phyloP scores from a whole-genome alignment of 202 grass and related monocot genomes.

The Setaria italica region DNA sequence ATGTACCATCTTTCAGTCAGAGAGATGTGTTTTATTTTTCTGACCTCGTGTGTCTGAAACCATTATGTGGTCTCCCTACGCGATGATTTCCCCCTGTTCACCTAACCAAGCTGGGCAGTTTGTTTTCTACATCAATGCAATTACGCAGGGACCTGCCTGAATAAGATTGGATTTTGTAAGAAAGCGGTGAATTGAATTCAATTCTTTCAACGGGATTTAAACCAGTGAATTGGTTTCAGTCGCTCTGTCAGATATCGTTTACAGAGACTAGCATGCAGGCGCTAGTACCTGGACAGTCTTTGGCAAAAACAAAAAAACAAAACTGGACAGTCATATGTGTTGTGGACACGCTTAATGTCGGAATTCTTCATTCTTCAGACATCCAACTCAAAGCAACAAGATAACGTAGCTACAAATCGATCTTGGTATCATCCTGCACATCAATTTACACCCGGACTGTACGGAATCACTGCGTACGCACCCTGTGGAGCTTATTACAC shows the following conservation, averaged over 20 bases:
- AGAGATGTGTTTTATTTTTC: not conserved
- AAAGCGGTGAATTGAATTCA: conserved; percentile 16
- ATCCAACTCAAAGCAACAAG: conserved; percentile 11
- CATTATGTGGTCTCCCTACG: not conserved
- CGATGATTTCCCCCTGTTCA: not conserved
- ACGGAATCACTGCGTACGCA: not conserved
- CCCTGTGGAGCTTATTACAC: not conserved
- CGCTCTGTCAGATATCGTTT: conserved; percentile 11
- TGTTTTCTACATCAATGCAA: conserved; percentile 10
- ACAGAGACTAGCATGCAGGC: not conserved
- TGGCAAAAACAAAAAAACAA: too few relatives aligned
- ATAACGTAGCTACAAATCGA: not conserved
- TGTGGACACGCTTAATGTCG: conserved; percentile 3
- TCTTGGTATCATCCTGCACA: not conserved
- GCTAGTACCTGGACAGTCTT: not conserved
- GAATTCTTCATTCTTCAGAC: conserved; percentile 44
- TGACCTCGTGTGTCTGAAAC: not conserved
- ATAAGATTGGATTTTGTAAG: conserved; percentile 5
- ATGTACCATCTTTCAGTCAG: conserved; percentile 1
- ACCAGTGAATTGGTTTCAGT: conserved; percentile 32
- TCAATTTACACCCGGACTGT: not conserved
- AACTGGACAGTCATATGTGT: not conserved
- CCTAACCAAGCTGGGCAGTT: not conserved
- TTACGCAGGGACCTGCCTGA: not conserved
- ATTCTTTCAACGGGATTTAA: conserved; percentile 29